Evolutionary conservation across 306 rosid genomes (phyloP), one percentile per base, ranked within the genome.

Genomic region (Vigna radiata): DNA sequence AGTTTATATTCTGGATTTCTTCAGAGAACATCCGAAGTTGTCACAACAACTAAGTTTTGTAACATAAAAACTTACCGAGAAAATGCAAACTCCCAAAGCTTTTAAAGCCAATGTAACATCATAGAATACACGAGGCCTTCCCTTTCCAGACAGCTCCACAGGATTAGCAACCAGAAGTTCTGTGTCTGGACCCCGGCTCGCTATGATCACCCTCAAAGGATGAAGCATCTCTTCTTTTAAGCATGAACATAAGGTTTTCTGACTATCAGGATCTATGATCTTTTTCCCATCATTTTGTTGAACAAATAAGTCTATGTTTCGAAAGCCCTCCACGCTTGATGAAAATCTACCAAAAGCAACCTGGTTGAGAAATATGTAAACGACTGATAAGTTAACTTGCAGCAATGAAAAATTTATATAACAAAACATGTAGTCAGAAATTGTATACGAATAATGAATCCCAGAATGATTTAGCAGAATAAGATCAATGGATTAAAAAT

Each of bases 151-250:
- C 70, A 89, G 69, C 82, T 93, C 98, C 31, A 86, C 98, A 0
- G 98, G 98, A 83, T 93, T 93, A 23, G 96, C 96, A 56, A 93
- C 96, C 65, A 93, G 80, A 66, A 93, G 91, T 76, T 93, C 96
- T 0, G 86, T 87, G 46, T 93, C 98, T 2, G 98, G 98, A 29
- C 98, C 98, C 15, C 91, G 88, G 82, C 85, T 88, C 54, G 81
- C 87, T 52, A 93, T 76, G 27, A 82, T 88, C 69, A 93, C 98
- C 74, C 98, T 79, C 72, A 93, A 70, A 0, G 98, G 92, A 54
- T 89, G 92, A 72, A 90, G 88, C 86, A 85, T 90, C 82, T 89
- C 90, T 82, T 86, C 89, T 81, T 86, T 88, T 54, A 93, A 85
- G 77, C 90, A 82, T 47, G 94, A 81, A 55, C 94, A 89, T 55